These are phyloP conservation scores for Globisporangium middletonii DNA, from an alignment of 352 stramenopile species.

Conservation along the genomic window DNA sequence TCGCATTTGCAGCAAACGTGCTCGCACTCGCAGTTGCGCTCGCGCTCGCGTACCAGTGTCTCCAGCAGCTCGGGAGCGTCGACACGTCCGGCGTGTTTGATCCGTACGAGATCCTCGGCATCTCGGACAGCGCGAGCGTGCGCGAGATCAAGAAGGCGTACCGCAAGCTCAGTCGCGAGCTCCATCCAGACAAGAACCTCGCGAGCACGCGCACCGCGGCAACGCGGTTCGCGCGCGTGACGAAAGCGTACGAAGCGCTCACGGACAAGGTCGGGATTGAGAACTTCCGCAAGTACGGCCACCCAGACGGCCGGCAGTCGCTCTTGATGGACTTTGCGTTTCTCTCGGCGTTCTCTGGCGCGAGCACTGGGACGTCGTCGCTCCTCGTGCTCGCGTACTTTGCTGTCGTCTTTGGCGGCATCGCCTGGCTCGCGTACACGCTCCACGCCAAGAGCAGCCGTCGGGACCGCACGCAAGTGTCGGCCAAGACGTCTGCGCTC, in stretches of 20 bases:
- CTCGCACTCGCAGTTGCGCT: conserved; percentile 42
- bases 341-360: conserved; percentile 42
- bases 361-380: conserved; percentile 31
- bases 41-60: conserved; percentile 35
- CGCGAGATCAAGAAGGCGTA: conserved; percentile 77
- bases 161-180: conserved; percentile 47
- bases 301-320: conserved; percentile 75
- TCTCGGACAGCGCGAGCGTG: conserved; percentile 44
- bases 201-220: conserved; percentile 30
- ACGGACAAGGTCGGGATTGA: conserved; percentile 62
- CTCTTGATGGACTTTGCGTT: conserved; percentile 70
- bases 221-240: conserved; percentile 58
- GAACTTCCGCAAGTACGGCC: conserved; percentile 78
- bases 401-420: conserved; percentile 42
- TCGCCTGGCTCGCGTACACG: conserved; percentile 60
- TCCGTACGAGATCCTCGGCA: conserved; percentile 79
- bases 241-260: conserved; percentile 84
- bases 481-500: conserved; percentile 28
- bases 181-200: conserved; percentile 84
- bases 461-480: conserved; percentile 61
- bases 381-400: conserved; percentile 77
- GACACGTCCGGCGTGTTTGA: conserved; percentile 79
- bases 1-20: conserved; percentile 42
- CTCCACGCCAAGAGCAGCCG: conserved; percentile 45
- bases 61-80: conserved; percentile 60